Conservation (phyloP, 441 rosid species). For the Dalechampia spathulata region DNA sequence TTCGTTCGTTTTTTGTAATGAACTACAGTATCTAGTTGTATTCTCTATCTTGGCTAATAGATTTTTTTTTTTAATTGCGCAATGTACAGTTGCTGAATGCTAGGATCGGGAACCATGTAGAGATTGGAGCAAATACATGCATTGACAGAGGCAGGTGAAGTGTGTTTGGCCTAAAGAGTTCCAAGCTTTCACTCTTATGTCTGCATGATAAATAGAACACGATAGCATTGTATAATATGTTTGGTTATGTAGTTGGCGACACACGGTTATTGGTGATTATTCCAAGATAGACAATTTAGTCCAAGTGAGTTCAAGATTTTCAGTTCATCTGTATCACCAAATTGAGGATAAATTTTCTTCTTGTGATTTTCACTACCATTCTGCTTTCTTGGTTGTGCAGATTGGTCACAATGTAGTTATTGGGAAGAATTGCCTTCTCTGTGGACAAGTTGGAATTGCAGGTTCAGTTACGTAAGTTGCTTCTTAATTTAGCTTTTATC, state of each 20-base stretch:
- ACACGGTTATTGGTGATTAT: slow-evolving; percentile 55
- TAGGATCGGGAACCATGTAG: slow-evolving; percentile 55
- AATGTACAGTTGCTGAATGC: slow-evolving; percentile 37
- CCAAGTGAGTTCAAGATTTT: slow-evolving; percentile 36
- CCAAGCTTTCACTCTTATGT: neutral
- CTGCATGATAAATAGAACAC: neutral
- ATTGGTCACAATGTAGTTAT: slow-evolving; percentile 70
- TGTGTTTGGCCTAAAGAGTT: slow-evolving; percentile 7
- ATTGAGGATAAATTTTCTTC: slow-evolving; percentile 1
- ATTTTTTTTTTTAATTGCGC: slow-evolving; percentile 6
- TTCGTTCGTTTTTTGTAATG: neutral
- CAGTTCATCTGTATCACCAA: neutral
- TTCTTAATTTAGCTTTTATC: neutral
- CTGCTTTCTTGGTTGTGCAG: slow-evolving; percentile 26
- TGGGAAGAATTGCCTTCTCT: slow-evolving; percentile 65
- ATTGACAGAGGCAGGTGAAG: slow-evolving; percentile 68
- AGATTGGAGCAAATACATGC: slow-evolving; percentile 72
- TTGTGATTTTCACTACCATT: slow-evolving; percentile 1
- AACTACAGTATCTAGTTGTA: neutral
- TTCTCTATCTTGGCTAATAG: neutral
- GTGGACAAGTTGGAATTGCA: slow-evolving; percentile 80
- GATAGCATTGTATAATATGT: neutral
- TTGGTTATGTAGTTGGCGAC: slow-evolving; percentile 66
- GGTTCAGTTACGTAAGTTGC: slow-evolving; percentile 64
- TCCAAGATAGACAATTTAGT: slow-evolving; percentile 77